phyloP scores from a whole-genome alignment of 2,329 filamentous ascomycete genomes.

The Fusarium buxicola region DNA sequence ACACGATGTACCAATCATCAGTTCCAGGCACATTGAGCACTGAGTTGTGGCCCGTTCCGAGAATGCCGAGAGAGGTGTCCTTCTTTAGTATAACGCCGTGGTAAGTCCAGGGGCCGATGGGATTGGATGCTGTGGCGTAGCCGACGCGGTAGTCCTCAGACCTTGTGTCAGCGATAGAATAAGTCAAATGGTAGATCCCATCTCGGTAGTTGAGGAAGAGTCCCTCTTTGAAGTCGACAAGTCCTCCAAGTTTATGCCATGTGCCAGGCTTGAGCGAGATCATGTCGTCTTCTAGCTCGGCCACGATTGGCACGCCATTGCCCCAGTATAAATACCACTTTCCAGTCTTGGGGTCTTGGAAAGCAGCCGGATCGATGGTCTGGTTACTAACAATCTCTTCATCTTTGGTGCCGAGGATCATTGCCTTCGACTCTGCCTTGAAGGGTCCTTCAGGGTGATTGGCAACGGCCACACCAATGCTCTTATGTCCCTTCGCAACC shows the following conservation, averaged over 20 bases:
- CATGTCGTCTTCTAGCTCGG: conserved; percentile 60
- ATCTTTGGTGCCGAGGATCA: conserved; percentile 58
- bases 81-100: conserved; percentile 58
- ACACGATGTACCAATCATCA: conserved; percentile 63
- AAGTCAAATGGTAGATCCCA: conserved; percentile 60
- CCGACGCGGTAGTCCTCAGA: conserved; percentile 60
- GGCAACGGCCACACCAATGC: conserved; percentile 70
- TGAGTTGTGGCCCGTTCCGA: conserved; percentile 59
- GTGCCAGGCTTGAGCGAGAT: conserved; percentile 52
- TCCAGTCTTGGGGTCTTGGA: conserved; percentile 68
- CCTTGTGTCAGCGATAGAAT: conserved; percentile 60
- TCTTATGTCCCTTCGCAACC: conserved; percentile 61
- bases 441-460: conserved; percentile 70
- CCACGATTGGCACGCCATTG: conserved; percentile 56
- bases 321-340: conserved; percentile 74
- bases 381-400: conserved; percentile 55
- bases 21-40: conserved; percentile 59
- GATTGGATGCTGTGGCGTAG: conserved; percentile 55
- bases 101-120: conserved; percentile 58
- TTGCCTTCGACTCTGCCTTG: conserved; percentile 62
- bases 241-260: conserved; percentile 51
- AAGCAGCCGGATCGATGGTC: conserved; percentile 72
- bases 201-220: conserved; percentile 58
- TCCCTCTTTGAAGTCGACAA: conserved; percentile 56
- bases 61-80: conserved; percentile 54